Conservation (phyloP, 768 basidiomycete species). For the Suillus hirtellus region DNA sequence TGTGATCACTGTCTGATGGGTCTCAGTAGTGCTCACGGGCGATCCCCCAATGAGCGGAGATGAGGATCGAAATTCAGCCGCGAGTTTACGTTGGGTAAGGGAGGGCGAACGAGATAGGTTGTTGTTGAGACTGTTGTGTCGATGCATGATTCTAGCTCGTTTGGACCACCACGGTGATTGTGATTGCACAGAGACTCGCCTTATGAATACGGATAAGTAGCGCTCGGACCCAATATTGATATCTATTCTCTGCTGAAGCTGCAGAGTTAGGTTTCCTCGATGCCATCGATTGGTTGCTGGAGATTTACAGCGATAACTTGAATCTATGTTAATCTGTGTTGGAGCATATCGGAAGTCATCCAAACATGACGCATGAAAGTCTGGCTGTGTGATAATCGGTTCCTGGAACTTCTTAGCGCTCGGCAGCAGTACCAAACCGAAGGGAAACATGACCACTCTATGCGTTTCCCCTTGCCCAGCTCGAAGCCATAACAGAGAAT, state of each 20-base stretch:
- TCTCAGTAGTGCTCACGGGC: neutral
- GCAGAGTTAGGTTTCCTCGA: conserved; percentile 4
- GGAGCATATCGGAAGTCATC: neutral
- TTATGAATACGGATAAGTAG: conserved; percentile 5
- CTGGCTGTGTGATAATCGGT: neutral
- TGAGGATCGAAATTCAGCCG: neutral
- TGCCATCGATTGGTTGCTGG: conserved; percentile 1
- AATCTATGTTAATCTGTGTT: conserved; percentile 2
- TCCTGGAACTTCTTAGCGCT: conserved; percentile 5
- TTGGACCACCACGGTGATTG: neutral
- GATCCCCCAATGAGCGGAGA: conserved; percentile 4
- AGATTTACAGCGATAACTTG: neutral
- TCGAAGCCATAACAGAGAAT: neutral
- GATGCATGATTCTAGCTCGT: conserved; percentile 1
- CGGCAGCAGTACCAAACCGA: conserved; percentile 1
- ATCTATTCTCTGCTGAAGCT: neutral
- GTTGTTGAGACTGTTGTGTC: neutral
- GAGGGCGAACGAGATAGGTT: neutral
- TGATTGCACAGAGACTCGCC: neutral
- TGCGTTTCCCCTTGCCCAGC: neutral
- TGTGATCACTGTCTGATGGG: conserved; percentile 4
- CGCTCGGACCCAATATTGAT: conserved; percentile 1
- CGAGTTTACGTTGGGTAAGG: conserved; percentile 5
- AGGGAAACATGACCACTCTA: neutral
- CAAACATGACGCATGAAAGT: neutral